phyloP scores from a whole-genome alignment of 176 grass and related monocot genomes.

The Aegilops tauschii region DNA sequence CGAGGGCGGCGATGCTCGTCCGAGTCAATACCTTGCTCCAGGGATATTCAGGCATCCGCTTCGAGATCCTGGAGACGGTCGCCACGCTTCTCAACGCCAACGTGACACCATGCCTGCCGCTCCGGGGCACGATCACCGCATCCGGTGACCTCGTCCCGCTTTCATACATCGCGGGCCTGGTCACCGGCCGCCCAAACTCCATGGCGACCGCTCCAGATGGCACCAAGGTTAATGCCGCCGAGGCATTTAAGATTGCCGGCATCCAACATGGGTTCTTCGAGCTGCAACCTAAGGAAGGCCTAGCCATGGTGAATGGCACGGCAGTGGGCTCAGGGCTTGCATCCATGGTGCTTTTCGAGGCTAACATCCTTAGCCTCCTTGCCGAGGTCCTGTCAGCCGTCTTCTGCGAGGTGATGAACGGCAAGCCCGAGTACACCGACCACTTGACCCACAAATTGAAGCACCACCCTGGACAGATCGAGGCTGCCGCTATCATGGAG shows the following conservation, averaged over 20 bases:
- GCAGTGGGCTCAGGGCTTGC: conserved; percentile 80
- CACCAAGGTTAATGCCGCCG: conserved; percentile 29
- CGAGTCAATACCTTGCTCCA: conserved; percentile 84
- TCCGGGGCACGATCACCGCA: conserved; percentile 78
- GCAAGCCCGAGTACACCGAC: conserved; percentile 83
- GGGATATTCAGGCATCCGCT: conserved; percentile 84
- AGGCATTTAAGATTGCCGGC: conserved; percentile 60
- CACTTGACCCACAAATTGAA: conserved; percentile 89
- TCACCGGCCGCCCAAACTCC: conserved; percentile 65
- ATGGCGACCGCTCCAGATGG: conserved; percentile 30
- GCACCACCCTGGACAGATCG: conserved; percentile 90
- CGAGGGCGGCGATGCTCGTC: conserved; percentile 76
- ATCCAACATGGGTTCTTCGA: conserved; percentile 58
- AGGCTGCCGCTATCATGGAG: conserved; percentile 89
- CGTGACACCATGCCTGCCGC: conserved; percentile 78
- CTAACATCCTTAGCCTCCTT: conserved; percentile 56
- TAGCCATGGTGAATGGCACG: conserved; percentile 86
- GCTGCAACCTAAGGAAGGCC: conserved; percentile 87
- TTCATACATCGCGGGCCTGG: conserved; percentile 73
- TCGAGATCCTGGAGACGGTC: conserved; percentile 80
- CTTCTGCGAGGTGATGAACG: conserved; percentile 87
- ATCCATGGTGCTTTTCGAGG: conserved; percentile 65
- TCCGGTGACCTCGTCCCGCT: conserved; percentile 81
- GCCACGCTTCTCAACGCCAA: conserved; percentile 64
- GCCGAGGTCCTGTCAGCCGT: conserved; percentile 64